Percentiles rank a stretch among this genome's conserved stretches.
phyloP scores from a whole-genome alignment of 2,329 filamentous ascomycete genomes.

The Ilyonectria sp. region DNA sequence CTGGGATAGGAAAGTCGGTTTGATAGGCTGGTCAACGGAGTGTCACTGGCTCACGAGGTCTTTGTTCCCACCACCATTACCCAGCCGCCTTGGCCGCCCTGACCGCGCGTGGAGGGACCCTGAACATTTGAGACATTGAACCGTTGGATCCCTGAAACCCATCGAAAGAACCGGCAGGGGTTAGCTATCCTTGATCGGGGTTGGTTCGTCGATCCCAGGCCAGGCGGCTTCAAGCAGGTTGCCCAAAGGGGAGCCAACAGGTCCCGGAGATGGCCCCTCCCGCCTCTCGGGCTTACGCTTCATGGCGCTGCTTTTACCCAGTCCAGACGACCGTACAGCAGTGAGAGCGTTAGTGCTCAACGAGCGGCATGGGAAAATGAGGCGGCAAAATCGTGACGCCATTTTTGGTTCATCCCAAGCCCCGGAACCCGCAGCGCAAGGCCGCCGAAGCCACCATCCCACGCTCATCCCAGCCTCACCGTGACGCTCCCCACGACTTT shows the following conservation, averaged over 20 bases:
- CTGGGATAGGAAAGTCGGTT: slow-evolving; percentile 10
- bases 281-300: slow-evolving; percentile 15
- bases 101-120: slow-evolving; percentile 14
- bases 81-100: slow-evolving; percentile 16
- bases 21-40: slow-evolving; percentile 14
- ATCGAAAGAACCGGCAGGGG: slow-evolving; percentile 38
- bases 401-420: slow-evolving; percentile 39
- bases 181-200: slow-evolving; percentile 36
- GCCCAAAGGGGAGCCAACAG: slow-evolving; percentile 36
- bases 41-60: not conserved
- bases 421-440: slow-evolving; percentile 24
- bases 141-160: slow-evolving; percentile 17
- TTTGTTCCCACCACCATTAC: slow-evolving; percentile 6
- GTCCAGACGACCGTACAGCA: slow-evolving; percentile 19
- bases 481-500: slow-evolving; percentile 39
- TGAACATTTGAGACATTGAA: slow-evolving; percentile 8
- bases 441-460: slow-evolving; percentile 33
- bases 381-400: slow-evolving; percentile 43
- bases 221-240: slow-evolving; percentile 39
- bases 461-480: slow-evolving; percentile 38
- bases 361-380: slow-evolving; percentile 21
- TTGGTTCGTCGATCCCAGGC: slow-evolving; percentile 42
- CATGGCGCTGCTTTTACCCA: slow-evolving; percentile 17
- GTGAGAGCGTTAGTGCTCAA: slow-evolving; percentile 27
- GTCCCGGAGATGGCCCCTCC: slow-evolving; percentile 20